Base-by-base conservation (phyloP, 1,284 basidiomycete species). In the Ustilago tritici region DNA sequence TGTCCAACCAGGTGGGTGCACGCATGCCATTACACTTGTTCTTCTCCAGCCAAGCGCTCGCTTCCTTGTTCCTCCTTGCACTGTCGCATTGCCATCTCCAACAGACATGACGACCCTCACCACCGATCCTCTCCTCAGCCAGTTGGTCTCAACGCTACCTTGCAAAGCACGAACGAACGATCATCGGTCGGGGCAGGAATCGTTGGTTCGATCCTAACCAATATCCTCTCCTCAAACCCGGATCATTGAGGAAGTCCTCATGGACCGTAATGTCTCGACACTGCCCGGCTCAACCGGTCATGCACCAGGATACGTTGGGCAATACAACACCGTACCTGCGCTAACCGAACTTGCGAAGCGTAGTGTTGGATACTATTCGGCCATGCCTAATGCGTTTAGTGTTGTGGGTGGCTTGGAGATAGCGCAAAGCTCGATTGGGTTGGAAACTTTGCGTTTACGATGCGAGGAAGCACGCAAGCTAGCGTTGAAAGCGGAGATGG, bases 261-360 rank as follows among this genome's bases (percentile, higher is more conserved):
- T 65, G 52, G 64, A 65, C 28, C 56, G 64, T 2, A 36, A 52
- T 7, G 41, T 65, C n/a, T 11, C 15, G 8, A 43, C 34, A 8
- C 52, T 65, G 1, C 57, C 64, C 7, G 64, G 64, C 0, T 54
- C 49, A 10, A 65, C 64, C 2, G 64, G 57, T 15, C 64, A 65
- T 31, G 64, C 64, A 10, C 64, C 64, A 6, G 64, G 64, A 31
- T 65, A 65, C 17, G 64, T 65, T 32, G 64, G 64, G 12, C 56
- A 59, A n/a, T 65, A 38, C 31, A 65, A 65, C 43, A 9, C 35
- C n/a, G 15, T 65, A 5, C 56, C 64, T 19, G 50, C 34, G 3
- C 57, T 65, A 11, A 60, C 64, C n/a, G 31, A 34, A 15, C 64
- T 65, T 5, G 64, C 64, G 3, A 32, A 15, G 3, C 56, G 64